Evolutionary conservation across 805 yeast species (phyloP).

Genomic region (Wickerhamiella galacta): DNA sequence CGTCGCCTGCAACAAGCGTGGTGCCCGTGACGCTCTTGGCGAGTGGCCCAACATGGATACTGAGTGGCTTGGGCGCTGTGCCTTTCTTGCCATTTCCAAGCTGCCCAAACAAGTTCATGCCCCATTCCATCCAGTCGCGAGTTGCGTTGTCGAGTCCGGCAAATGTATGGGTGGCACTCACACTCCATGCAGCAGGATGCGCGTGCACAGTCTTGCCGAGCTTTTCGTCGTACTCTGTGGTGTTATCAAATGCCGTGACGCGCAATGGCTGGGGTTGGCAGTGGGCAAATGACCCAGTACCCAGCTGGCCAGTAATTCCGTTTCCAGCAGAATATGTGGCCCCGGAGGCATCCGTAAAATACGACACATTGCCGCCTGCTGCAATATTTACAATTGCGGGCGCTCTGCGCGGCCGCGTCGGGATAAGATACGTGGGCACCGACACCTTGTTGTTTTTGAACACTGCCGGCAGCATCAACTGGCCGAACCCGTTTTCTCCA

Average conservation of each 20-base stretch:
- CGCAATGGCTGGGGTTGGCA: slow-evolving; percentile 51
- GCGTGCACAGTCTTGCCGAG: slow-evolving; percentile 28
- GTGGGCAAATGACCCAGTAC: slow-evolving; percentile 60
- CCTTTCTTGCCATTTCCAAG: slow-evolving; percentile 65
- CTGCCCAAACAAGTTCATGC: slow-evolving; percentile 70
- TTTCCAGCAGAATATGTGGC: slow-evolving; percentile 52
- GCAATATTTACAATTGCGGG: slow-evolving; percentile 26
- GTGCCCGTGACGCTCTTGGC: slow-evolving; percentile 4
- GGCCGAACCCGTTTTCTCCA: slow-evolving; percentile 78
- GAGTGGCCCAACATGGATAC: slow-evolving; percentile 3
- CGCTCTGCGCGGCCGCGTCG: slow-evolving; percentile 27
- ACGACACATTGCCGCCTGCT: slow-evolving; percentile 59
- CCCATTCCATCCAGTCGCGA: slow-evolving; percentile 45
- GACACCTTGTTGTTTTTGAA: slow-evolving; percentile 52
- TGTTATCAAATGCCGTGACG: slow-evolving; percentile 30
- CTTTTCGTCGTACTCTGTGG: slow-evolving; percentile 40
- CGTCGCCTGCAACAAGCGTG: slow-evolving; percentile 13
- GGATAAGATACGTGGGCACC: slow-evolving; percentile 42
- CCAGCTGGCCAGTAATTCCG: slow-evolving; percentile 76
- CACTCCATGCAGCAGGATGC: slow-evolving; percentile 34
- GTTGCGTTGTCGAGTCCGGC: slow-evolving; percentile 38
- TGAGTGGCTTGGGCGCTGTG: slow-evolving; percentile 25
- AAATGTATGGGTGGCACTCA: slow-evolving; percentile 51
- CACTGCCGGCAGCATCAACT: slow-evolving; percentile 53
- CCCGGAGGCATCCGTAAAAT: slow-evolving; percentile 23